Evolutionary conservation across 768 basidiomycete genomes (phyloP), one percentile per base, ranked within the genome.

Genomic region (Lactifluus volemus): DNA sequence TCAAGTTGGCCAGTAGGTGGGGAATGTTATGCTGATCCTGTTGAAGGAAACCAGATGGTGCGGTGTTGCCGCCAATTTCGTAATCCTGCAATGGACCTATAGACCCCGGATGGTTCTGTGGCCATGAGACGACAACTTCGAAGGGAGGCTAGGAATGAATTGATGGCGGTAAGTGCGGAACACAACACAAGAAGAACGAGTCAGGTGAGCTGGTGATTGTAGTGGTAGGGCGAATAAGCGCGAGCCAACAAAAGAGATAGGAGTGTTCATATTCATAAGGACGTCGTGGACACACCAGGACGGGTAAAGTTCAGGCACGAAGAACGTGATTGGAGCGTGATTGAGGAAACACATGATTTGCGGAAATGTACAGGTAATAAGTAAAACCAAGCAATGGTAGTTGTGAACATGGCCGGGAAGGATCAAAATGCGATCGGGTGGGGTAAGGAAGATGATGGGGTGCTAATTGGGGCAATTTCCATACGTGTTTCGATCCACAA

Each of bases 131-230:
- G 32, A 9, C 36, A 32, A 2, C 25, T 25, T 25, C 25, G 25
- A 25, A 41, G 14, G 25, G n/a, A 29, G 12, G 45, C 34, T 47
- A 42, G 25, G 49, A 29, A 49, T 9, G 1, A 1, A 47, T 29
- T 29, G 21, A 44, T 52, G 55, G 41, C 15, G n/a, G 25, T 25
- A 48, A 29, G n/a, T 47, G 36, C 44, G 44, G 39, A 48, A 44
- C 17, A 42, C 50, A 48, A 44, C 17, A 42, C 50, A 11, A n/a
- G 14, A 29, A 32, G 32, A 9, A 38, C 38, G 21, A 21, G 57
- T 63, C 61, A 63, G 61, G 47, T 63, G 61, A 11, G 29, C 8
- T 29, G 42, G 42, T 21, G 8, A 21, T 34, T 32, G 29, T 34
- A 42, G n/a, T 19, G 30, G 51, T 14, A 32, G 32, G 5, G 36